Evolutionary conservation across 305 asterid species (phyloP).

Genomic region (Solanum hybrid): DNA sequence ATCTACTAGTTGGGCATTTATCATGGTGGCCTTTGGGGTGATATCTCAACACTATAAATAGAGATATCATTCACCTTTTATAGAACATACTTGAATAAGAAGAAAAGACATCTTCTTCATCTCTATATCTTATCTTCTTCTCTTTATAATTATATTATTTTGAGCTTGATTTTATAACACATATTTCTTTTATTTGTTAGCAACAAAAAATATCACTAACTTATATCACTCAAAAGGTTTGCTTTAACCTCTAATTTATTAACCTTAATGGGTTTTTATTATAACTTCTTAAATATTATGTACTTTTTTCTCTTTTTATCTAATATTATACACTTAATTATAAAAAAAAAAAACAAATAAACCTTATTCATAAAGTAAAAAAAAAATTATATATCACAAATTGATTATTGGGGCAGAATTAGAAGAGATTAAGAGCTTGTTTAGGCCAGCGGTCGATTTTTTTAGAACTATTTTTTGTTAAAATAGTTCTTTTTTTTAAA

Average conservation of each 20-base stretch:
- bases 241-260: background rate
- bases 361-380: background rate
- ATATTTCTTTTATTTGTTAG: background rate
- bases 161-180: too few relatives aligned
- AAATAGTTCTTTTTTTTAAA: too few relatives aligned
- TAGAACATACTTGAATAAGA: too few relatives aligned
- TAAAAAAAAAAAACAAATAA: background rate
- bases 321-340: background rate
- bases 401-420: background rate
- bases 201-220: background rate
- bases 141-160: too few relatives aligned
- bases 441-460: background rate
- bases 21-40: too few relatives aligned
- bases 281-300: background rate
- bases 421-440: background rate
- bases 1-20: too few relatives aligned
- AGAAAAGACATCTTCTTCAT: too few relatives aligned
- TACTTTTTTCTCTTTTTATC: background rate
- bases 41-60: too few relatives aligned
- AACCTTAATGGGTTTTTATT: background rate
- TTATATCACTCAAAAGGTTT: background rate
- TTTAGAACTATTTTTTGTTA: background rate
- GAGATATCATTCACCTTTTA: too few relatives aligned
- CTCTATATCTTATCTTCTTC: too few relatives aligned
- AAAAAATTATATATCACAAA: background rate